Conservation (phyloP, 345 rosid genomes). For the Moringa oleifera region DNA sequence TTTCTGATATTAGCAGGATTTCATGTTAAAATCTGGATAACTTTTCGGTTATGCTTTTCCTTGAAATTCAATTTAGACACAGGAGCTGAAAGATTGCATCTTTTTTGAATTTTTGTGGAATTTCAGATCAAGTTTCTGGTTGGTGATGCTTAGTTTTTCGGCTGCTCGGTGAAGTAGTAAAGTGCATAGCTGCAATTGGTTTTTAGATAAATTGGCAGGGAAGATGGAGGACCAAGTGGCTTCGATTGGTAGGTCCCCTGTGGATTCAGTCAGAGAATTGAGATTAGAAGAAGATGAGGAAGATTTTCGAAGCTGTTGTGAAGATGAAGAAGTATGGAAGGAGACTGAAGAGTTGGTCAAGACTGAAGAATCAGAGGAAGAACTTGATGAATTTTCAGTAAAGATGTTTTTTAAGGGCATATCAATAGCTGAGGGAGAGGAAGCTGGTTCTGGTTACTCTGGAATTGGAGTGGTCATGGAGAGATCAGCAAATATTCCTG, state of each 20-base stretch:
- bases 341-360: slow-evolving; percentile 51
- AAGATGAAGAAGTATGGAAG: slow-evolving; percentile 85
- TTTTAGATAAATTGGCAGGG: slow-evolving; percentile 5
- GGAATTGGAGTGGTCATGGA: slow-evolving; percentile 92
- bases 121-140: slow-evolving; percentile 21
- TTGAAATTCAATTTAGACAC: slow-evolving; percentile 5
- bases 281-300: slow-evolving; percentile 72
- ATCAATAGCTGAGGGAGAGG: slow-evolving; percentile 53
- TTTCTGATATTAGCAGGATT: slow-evolving; percentile 11
- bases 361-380: slow-evolving; percentile 34
- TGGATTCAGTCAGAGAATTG: slow-evolving; percentile 35
- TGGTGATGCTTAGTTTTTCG: slow-evolving; percentile 14
- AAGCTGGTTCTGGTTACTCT: slow-evolving; percentile 50
- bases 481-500: slow-evolving; percentile 41
- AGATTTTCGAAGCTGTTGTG: slow-evolving; percentile 91
- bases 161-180: slow-evolving; percentile 20
- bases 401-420: slow-evolving; percentile 85
- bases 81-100: slow-evolving; percentile 7
- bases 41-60: slow-evolving; percentile 11
- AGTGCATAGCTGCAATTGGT: slow-evolving; percentile 10
- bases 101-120: slow-evolving; percentile 4
- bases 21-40: slow-evolving; percentile 11
- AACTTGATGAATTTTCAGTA: slow-evolving; percentile 66
- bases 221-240: slow-evolving; percentile 47
- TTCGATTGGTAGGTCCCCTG: slow-evolving; percentile 29